Base-by-base conservation (phyloP, 805 yeast species). In the Wickerhamomyces pijperi region DNA sequence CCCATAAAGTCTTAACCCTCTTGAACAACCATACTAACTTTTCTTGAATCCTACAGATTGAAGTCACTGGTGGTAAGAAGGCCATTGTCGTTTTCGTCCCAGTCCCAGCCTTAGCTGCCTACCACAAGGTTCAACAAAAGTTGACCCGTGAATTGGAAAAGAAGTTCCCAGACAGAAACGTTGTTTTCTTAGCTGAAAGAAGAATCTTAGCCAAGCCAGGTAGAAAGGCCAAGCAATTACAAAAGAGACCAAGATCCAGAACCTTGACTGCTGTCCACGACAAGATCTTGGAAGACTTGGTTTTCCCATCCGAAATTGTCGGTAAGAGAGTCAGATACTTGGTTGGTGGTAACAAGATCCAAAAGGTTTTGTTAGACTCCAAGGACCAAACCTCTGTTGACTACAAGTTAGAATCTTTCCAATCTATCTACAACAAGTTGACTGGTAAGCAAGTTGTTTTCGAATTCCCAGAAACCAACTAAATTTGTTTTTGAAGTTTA, bases 221-320 rank as follows among this genome's bases (percentile, higher is more conserved):
- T 63, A 87, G 97, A 76, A 74, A 80, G 64, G 76, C 95, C 48
- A 85, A 87, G 78, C 84, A 81, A 70, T 72, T 68, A 61, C 98
- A 92, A 77, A 88, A 92, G 88, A 88, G 98, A 80, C 98, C 98
- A 70, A 86, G 95, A 78, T 88, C 97, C 61, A 87, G 98, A 83
- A 90, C 98, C 64, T 78, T 92, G 70, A 80, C 96, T 59, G 87
- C 97, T 65, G 98, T 90, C 57, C 98, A 90, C 73, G 97, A 92
- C 75, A 85, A 86, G 71, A 75, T 90, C 74, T 85, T 90, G 70
- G 98, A 92, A 76, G 98, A 90, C 74, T 78, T 90, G 66, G 98
- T 92, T 56, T 90, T 82, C 97, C 98, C 98, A 72, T 88, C 97
- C 58, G 97, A 90, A 78, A 90, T 90, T 63, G 78, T 82, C 57